Evolutionary conservation across 495 filamentous ascomycete genomes (phyloP).

Genomic region (Talaromyces ruber): DNA sequence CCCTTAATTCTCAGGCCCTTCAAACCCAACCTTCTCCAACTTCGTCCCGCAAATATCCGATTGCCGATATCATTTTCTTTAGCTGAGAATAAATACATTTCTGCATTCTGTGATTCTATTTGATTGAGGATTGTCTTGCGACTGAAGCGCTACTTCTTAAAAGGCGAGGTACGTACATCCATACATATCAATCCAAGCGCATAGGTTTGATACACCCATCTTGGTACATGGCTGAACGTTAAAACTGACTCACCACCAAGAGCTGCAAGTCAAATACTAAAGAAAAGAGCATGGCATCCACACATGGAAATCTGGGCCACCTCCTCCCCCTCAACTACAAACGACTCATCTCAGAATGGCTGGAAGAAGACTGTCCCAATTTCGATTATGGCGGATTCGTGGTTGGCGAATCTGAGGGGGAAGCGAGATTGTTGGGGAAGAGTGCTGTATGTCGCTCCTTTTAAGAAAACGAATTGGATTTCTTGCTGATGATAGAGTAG

Average conservation of each 20-base stretch:
- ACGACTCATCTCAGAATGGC: constrained; percentile 70
- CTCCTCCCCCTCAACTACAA: constrained; percentile 83
- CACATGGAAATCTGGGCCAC: constrained; percentile 67
- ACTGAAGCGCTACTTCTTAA: background rate
- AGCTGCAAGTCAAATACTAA: background rate
- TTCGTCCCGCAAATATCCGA: constrained; percentile 1
- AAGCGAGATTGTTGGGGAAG: constrained; percentile 85
- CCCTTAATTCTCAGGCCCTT: background rate
- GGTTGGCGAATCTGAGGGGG: constrained; percentile 68
- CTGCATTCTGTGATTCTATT: background rate
- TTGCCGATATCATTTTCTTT: background rate
- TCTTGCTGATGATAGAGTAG: constrained; percentile 13
- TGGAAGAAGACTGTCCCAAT: constrained; percentile 89
- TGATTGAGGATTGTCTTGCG: background rate
- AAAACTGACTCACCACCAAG: background rate
- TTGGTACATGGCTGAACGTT: background rate
- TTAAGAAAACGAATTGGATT: background rate
- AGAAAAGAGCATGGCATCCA: constrained; percentile 40
- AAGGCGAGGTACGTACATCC: background rate
- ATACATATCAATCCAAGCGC: background rate
- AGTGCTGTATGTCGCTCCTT: constrained; percentile 39
- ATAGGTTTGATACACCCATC: background rate
- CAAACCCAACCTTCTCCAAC: background rate
- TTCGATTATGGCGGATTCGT: constrained; percentile 98
- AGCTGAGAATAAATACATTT: background rate